A percentile compares a stretch with the other conserved stretches of the same genome.
Evolutionary conservation across 2,329 filamentous ascomycete species (phyloP).

Genomic region (Neonectria ditissima): DNA sequence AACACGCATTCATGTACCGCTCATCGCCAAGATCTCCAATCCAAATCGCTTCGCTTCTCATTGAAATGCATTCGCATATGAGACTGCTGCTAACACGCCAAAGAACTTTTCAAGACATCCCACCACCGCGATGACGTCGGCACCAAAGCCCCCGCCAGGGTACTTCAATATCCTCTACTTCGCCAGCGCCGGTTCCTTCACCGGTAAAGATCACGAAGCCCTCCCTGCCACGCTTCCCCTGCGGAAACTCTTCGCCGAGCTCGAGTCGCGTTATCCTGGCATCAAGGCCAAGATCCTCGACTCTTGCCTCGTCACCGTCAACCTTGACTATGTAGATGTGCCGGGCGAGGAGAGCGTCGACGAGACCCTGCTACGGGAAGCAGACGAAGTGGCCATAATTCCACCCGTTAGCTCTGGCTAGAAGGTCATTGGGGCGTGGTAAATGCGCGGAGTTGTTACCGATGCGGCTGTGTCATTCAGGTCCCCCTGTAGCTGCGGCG

Average conservation of each 20-base stretch:
- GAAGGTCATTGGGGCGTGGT: conserved; percentile 42
- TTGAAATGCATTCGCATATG: conserved; percentile 6
- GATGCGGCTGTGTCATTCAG: background rate
- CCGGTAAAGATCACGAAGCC: conserved; percentile 73
- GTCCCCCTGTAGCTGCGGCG: conserved; percentile 26
- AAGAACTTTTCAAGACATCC: conserved; percentile 26
- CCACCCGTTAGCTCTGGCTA: conserved; percentile 88
- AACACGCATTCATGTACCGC: conserved; percentile 66
- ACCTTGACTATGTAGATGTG: conserved; percentile 83
- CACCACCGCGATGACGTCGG: conserved; percentile 48
- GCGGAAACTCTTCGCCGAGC: conserved; percentile 70
- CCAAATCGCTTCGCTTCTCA: conserved; percentile 43
- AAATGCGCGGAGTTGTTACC: conserved; percentile 28
- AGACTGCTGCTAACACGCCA: conserved; percentile 36
- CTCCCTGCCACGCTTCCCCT: conserved; percentile 75
- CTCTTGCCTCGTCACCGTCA: conserved; percentile 82
- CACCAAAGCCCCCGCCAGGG: conserved; percentile 64
- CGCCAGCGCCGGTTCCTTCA: conserved; percentile 78
- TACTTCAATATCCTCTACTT: conserved; percentile 88
- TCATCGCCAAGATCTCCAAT: conserved; percentile 82
- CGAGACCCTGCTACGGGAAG: conserved; percentile 70
- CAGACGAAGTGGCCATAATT: conserved; percentile 88
- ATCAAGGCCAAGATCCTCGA: conserved; percentile 76
- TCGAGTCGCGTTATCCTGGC: conserved; percentile 78
- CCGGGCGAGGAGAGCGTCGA: conserved; percentile 56